Evolutionary conservation across 768 basidiomycete genomes (phyloP).

Genomic region (Serpula lacrymans): DNA sequence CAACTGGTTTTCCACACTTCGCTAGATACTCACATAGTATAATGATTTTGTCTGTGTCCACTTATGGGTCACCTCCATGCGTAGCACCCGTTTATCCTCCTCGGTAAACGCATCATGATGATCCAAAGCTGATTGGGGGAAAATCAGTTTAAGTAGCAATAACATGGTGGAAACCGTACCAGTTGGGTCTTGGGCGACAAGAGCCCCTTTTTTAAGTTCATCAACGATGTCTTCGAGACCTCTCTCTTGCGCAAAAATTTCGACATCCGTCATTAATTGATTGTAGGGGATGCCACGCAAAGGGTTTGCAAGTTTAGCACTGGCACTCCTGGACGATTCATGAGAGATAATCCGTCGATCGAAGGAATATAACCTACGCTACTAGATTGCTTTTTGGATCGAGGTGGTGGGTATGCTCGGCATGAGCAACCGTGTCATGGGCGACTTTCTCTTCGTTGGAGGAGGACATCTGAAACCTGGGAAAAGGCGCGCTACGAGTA

Average conservation of each 20-base stretch:
- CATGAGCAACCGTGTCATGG: too few relatives aligned
- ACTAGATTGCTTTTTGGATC: too few relatives aligned
- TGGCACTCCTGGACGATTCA: conserved; percentile 32
- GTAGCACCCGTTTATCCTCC: conserved; percentile 40
- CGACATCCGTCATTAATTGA: conserved; percentile 56
- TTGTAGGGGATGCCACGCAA: conserved; percentile 57
- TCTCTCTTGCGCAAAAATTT: conserved; percentile 50
- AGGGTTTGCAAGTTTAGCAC: conserved; percentile 53
- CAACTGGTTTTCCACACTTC: neutral
- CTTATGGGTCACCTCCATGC: conserved; percentile 41
- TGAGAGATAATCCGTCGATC: too few relatives aligned
- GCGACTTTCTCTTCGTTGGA: too few relatives aligned
- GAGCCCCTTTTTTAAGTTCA: conserved; percentile 64
- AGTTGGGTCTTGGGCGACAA: conserved; percentile 66
- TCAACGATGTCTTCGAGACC: conserved; percentile 38
- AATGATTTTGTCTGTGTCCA: conserved; percentile 48
- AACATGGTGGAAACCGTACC: conserved; percentile 37
- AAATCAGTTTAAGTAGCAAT: conserved; percentile 17
- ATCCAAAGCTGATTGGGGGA: conserved; percentile 38
- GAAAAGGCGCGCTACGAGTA: too few relatives aligned
- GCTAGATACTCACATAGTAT: conserved; percentile 41
- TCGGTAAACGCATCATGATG: conserved; percentile 37
- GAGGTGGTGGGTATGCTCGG: too few relatives aligned
- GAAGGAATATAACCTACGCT: too few relatives aligned
- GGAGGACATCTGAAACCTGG: too few relatives aligned